Conservation (phyloP, 1,284 basidiomycete genomes). For the Ustilago xerochloae region DNA sequence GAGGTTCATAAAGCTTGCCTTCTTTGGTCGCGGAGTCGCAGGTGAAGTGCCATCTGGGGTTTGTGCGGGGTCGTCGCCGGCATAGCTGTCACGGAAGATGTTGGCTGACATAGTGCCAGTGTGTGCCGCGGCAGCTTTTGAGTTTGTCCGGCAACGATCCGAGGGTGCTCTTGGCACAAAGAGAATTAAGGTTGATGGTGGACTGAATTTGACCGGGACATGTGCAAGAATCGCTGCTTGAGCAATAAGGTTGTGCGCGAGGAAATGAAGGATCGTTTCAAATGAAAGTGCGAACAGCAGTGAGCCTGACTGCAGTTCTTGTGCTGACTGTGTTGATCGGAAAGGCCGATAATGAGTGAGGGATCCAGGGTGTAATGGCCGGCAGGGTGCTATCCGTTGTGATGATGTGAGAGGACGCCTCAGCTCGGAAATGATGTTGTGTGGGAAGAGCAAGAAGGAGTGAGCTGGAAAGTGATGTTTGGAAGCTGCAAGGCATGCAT, state of each 20-base stretch:
- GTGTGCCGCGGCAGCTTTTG: background rate
- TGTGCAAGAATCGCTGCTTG: background rate
- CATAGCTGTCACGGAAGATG: conserved; percentile 48
- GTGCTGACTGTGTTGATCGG: no score
- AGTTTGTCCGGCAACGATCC: background rate
- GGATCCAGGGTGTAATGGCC: no score
- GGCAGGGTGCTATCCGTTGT: background rate
- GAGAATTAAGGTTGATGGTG: background rate
- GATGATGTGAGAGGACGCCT: no score
- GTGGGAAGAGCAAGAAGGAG: no score
- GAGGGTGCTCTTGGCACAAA: background rate
- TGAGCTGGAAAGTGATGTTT: no score
- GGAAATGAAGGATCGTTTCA: background rate
- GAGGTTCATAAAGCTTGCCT: conserved; percentile 28
- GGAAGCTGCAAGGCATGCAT: conserved; percentile 12
- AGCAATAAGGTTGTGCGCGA: background rate
- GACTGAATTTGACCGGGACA: background rate
- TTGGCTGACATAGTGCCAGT: conserved; percentile 32
- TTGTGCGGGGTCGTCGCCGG: background rate
- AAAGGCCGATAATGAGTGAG: background rate
- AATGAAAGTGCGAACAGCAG: background rate
- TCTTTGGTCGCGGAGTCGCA: background rate
- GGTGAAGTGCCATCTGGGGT: background rate
- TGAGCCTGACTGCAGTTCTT: background rate
- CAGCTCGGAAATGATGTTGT: no score